phyloP scores from a whole-genome alignment of 345 rosid genomes.

The Citrus mangshanensis region DNA sequence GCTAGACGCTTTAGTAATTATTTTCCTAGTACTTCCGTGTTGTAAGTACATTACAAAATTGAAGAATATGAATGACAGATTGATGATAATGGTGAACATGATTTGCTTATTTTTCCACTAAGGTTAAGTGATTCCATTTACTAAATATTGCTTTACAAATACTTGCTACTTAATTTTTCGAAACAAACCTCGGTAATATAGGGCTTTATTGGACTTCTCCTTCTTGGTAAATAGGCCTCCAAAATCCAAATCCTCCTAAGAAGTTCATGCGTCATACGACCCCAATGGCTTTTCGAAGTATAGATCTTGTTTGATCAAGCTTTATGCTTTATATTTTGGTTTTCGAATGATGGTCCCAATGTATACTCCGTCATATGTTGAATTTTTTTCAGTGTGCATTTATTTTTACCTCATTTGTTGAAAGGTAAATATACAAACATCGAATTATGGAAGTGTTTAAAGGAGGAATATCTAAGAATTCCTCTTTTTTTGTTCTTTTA shows the following conservation, averaged over 20 bases:
- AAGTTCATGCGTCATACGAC: neutral
- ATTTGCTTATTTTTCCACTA: neutral
- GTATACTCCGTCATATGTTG: too few species aligned
- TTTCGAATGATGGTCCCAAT: too few species aligned
- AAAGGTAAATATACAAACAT: too few species aligned
- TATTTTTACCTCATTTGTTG: too few species aligned
- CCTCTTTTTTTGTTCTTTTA: too few species aligned
- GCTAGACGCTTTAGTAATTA: neutral
- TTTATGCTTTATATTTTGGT: too few species aligned
- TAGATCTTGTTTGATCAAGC: neutral
- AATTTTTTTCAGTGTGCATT: too few species aligned
- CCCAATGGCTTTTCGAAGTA: neutral
- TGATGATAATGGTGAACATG: neutral
- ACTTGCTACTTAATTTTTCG: too few species aligned
- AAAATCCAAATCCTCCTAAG: neutral
- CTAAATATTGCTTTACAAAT: neutral
- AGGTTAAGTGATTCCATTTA: slow-evolving; percentile 8
- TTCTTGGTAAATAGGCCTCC: neutral
- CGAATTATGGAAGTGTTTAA: too few species aligned
- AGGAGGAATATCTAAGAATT: too few species aligned
- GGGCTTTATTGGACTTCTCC: neutral
- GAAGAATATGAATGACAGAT: slow-evolving; percentile 2
- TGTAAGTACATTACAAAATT: neutral
- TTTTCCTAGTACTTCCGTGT: neutral
- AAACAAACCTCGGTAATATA: neutral